A percentile compares a stretch with the other conserved stretches of the same genome.
phyloP scores from a whole-genome alignment of 176 grass and related monocot genomes.

The Stipa capillata region DNA sequence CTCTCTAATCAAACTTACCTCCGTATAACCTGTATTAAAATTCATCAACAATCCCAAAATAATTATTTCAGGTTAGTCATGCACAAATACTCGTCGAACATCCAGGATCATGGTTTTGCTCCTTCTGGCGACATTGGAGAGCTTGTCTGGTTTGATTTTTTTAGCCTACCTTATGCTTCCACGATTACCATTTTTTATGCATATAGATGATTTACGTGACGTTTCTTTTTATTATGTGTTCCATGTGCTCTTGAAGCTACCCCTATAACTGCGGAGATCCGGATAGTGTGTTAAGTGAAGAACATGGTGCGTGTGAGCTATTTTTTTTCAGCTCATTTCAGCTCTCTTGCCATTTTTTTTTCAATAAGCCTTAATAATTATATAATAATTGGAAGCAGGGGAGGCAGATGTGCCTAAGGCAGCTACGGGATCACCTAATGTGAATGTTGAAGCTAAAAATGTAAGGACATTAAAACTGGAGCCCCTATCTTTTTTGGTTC shows the following conservation, averaged over 20 bases:
- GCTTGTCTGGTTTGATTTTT: not conserved
- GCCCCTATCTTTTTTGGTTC: not conserved
- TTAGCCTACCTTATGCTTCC: not conserved
- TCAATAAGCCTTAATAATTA: not conserved
- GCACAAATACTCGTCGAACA: constrained; percentile 5
- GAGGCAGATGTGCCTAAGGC: not conserved
- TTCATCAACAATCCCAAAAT: too few relatives aligned
- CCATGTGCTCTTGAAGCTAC: too few relatives aligned
- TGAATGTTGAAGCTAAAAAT: not conserved
- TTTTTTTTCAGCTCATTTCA: not conserved
- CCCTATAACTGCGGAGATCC: too few relatives aligned
- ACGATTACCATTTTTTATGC: not conserved
- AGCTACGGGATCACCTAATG: not conserved
- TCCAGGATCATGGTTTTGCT: not conserved
- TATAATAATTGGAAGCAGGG: not conserved
- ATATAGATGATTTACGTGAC: not conserved
- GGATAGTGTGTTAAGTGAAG: too few relatives aligned
- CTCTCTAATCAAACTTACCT: too few relatives aligned
- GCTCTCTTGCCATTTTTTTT: not conserved
- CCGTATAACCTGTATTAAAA: too few relatives aligned
- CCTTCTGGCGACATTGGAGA: not conserved
- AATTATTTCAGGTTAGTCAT: too few relatives aligned
- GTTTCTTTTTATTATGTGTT: too few relatives aligned
- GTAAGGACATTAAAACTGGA: not conserved
- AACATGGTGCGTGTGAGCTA: not conserved